Evolutionary conservation across 371 early-diverging fungal genomes (phyloP), one percentile per base, ranked within the genome.

Genomic region (Actinomucor elegans): DNA sequence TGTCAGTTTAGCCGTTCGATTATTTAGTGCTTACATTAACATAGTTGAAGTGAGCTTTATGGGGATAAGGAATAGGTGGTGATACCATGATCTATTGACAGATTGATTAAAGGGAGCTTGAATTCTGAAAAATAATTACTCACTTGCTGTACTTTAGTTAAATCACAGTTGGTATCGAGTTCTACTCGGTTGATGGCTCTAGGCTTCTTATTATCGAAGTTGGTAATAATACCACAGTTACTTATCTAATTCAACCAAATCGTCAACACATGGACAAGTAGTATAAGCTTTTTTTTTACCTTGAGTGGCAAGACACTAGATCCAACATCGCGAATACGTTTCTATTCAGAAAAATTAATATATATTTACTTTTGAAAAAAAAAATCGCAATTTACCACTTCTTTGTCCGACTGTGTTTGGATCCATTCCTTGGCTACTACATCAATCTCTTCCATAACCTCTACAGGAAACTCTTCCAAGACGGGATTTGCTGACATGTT

Each of bases 151-250:
- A 80, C 55, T 43, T 77, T 74, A 21, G 61, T 66, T 38, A 85
- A 66, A 52, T 83, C 83, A 57, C 72, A 62, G 15, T 61, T 60
- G 12, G 81, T 73, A 48, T 80, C 78, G 7, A 83, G 55, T 50
- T 85, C 86, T 26, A 85, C 64, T 18, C 86, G 74, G 57, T 85
- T 83, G 59, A 85, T 74, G 0, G 80, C 79, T 34, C 62, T 62
- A 1, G 83, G 68, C 47, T 59, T 67, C 24, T 74, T 76, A 32
- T 76, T 68, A 32, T 80, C 76, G 44, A 80, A 66, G 37, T 83
- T 75, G 9, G 79, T 71, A 12, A 83, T 70, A n/a, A 85, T 62
- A 14, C 86, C 86, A 64, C 77, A 85, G 58, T 85, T 85, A 42
- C 71, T 75, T 28, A 78, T 67, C 69, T 70, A 58, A 5, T 10